phyloP scores from a whole-genome alignment of 1,284 basidiomycete genomes.

The Austroboletus niveus region DNA sequence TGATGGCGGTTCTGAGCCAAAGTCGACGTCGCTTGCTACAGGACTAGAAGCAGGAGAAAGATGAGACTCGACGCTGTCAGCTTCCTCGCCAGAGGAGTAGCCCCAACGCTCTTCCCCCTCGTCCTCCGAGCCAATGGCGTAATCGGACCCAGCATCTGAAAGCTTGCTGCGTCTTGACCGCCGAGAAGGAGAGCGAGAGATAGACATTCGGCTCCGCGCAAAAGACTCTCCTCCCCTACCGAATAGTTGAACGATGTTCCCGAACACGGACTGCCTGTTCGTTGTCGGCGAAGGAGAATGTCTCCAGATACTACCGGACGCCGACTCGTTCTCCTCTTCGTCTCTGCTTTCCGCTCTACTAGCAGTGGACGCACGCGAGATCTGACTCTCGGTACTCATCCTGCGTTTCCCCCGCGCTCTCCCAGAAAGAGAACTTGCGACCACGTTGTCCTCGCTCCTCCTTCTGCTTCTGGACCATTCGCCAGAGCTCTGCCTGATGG shows the following conservation, averaged over 20 bases:
- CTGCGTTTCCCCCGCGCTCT: slow-evolving; percentile 37
- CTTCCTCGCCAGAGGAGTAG: slow-evolving; percentile 74
- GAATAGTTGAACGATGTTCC: slow-evolving; percentile 70
- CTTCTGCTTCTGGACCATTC: slow-evolving; percentile 49
- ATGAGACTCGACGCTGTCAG: slow-evolving; percentile 36
- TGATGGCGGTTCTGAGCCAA: slow-evolving; percentile 66
- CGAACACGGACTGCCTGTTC: slow-evolving; percentile 55
- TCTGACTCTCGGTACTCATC: slow-evolving; percentile 48
- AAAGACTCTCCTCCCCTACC: slow-evolving; percentile 45
- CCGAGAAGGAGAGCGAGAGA: slow-evolving; percentile 54
- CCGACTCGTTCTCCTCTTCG: slow-evolving; percentile 24
- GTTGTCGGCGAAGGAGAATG: slow-evolving; percentile 41
- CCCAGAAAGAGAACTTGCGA: slow-evolving; percentile 23
- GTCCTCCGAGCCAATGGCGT: slow-evolving; percentile 52
- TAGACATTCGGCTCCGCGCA: slow-evolving; percentile 47
- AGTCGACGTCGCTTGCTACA: slow-evolving; percentile 58
- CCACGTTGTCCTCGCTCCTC: slow-evolving; percentile 47
- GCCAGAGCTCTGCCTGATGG: slow-evolving; percentile 50
- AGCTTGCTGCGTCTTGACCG: slow-evolving; percentile 52
- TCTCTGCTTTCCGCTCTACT: slow-evolving; percentile 15
- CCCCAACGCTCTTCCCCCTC: slow-evolving; percentile 72
- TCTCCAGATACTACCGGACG: slow-evolving; percentile 24
- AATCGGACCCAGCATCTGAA: slow-evolving; percentile 59
- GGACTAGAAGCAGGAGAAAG: slow-evolving; percentile 34
- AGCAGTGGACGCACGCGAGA: slow-evolving; percentile 37